A percentile compares a stretch with the other conserved stretches of the same genome.
These are phyloP conservation scores for Juncus inflexus DNA, from an alignment of 176 grass and related monocot genomes.

Conservation along the genomic window DNA sequence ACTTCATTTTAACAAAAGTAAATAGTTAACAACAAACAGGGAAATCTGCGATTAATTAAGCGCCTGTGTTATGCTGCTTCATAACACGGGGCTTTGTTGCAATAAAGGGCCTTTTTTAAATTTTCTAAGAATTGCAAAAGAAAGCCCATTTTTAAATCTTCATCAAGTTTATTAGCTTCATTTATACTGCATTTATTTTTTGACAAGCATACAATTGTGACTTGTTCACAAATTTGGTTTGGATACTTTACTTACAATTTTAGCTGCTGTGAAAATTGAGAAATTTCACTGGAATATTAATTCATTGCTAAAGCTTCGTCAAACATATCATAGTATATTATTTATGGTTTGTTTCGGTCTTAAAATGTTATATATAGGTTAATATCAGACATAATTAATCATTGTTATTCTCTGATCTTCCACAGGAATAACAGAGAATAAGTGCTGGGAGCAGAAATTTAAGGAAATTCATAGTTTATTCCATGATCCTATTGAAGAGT, in stretches of 20 bases:
- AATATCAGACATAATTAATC: too few species aligned
- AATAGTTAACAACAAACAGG: too few species aligned
- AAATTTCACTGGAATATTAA: neutral
- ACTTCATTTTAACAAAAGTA: too few species aligned
- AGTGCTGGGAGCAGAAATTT: neutral
- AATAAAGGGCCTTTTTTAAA: too few species aligned
- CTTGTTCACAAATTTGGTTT: neutral
- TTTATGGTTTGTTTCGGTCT: too few species aligned
- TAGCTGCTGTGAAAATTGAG: neutral
- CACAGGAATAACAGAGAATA: conserved; percentile 6
- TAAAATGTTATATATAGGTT: too few species aligned
- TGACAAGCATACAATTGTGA: conserved; percentile 5
- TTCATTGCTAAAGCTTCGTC: neutral
- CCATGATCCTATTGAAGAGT: neutral
- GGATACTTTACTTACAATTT: conserved; percentile 4
- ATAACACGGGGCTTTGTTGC: too few species aligned
- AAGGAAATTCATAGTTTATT: conserved; percentile 6
- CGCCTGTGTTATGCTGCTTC: too few species aligned
- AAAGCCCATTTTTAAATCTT: too few species aligned
- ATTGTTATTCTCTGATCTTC: conserved; percentile 6
- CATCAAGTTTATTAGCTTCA: neutral
- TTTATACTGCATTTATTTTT: conserved; percentile 18
- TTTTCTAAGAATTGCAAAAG: too few species aligned
- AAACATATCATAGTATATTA: too few species aligned
- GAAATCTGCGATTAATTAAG: too few species aligned